phyloP scores from a whole-genome alignment of 1,139 yeast species.

The Protomyces pachydermus region DNA sequence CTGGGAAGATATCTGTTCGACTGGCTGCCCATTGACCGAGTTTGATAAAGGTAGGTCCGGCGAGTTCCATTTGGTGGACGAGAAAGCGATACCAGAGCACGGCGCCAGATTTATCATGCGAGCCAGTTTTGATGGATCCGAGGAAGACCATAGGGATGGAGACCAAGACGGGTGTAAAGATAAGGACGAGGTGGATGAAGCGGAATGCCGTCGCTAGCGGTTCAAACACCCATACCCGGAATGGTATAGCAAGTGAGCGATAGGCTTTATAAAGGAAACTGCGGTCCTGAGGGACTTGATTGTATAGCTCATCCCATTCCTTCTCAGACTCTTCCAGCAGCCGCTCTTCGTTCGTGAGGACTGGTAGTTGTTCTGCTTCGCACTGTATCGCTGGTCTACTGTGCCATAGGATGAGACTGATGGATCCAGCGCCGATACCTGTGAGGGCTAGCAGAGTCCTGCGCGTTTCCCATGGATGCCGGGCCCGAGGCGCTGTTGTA shows the following conservation, averaged over 20 bases:
- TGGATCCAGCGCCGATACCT: neutral
- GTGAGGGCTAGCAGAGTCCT: neutral
- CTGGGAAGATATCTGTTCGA: conserved; percentile 88
- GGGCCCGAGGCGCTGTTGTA: neutral
- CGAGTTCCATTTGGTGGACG: conserved; percentile 66
- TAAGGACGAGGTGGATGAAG: conserved; percentile 58
- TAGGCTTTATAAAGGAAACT: conserved; percentile 2
- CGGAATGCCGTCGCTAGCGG: conserved; percentile 66
- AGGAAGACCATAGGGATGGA: conserved; percentile 61
- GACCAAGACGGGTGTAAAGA: conserved; percentile 68
- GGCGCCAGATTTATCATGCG: conserved; percentile 55
- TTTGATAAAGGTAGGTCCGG: conserved; percentile 93
- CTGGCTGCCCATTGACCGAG: conserved; percentile 99
- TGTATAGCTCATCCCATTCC: conserved; percentile 32
- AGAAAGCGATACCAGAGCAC: conserved; percentile 65
- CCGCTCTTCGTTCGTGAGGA: conserved; percentile 36
- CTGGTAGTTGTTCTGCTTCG: neutral
- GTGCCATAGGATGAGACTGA: neutral
- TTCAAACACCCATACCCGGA: conserved; percentile 41
- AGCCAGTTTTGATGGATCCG: conserved; percentile 47
- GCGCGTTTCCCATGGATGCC: neutral
- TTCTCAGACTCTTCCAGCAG: conserved; percentile 28
- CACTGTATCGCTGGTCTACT: neutral
- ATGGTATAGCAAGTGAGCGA: conserved; percentile 15
- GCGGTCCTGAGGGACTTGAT: conserved; percentile 7